Percentiles rank a stretch among this genome's conserved stretches.
Conservation (phyloP, 441 rosid genomes). For the Bocquillonia castaneifolia region DNA sequence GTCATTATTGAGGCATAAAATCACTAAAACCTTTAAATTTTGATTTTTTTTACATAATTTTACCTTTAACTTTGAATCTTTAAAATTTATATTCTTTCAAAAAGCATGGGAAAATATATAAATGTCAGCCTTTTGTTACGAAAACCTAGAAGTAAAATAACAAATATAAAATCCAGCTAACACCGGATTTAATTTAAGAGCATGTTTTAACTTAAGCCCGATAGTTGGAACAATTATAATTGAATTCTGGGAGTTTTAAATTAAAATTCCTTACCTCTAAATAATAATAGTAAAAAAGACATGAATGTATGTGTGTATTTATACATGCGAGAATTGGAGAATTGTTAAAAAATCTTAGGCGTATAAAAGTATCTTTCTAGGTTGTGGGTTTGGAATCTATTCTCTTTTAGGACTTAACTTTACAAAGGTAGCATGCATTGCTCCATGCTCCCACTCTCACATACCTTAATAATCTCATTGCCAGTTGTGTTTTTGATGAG, state of each 20-base stretch:
- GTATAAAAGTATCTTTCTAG: constrained; percentile 15
- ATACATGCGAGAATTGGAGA: background rate
- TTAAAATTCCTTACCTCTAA: too few species aligned
- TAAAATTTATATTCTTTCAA: background rate
- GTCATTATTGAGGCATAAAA: background rate
- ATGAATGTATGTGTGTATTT: too few species aligned
- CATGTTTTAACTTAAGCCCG: too few species aligned
- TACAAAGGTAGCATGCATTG: constrained; percentile 23
- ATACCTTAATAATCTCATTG: constrained; percentile 27
- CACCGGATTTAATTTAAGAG: constrained; percentile 21
- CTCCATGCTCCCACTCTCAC: constrained; percentile 22
- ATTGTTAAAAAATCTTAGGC: constrained; percentile 2
- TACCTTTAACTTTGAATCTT: constrained; percentile 6
- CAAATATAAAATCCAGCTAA: constrained; percentile 9
- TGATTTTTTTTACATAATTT: background rate
- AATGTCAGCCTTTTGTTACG: constrained; percentile 27
- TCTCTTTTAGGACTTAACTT: constrained; percentile 25
- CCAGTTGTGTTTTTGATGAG: constrained; percentile 30
- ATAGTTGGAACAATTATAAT: too few species aligned
- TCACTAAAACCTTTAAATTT: background rate
- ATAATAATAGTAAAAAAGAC: too few species aligned
- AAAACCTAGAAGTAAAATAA: background rate
- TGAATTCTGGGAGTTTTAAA: too few species aligned
- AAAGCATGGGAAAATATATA: constrained; percentile 34
- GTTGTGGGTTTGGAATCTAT: constrained; percentile 36